Percentiles rank a stretch among this genome's conserved stretches.
phyloP scores from a whole-genome alignment of 2,329 filamentous ascomycete genomes.

The Rugonectria rugulosa region DNA sequence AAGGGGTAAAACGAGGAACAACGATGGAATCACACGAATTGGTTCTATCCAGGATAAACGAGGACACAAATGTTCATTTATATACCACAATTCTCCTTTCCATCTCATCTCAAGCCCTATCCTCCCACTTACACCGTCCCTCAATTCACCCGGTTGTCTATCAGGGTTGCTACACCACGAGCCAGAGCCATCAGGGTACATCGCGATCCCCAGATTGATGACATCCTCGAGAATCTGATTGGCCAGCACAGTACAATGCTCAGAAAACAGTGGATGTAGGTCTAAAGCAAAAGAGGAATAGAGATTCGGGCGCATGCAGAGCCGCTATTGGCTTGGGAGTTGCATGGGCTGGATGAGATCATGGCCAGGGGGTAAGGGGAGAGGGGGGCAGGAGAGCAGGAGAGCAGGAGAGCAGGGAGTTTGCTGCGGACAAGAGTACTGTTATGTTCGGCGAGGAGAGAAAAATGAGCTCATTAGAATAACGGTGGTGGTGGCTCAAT shows the following conservation, averaged over 20 bases:
- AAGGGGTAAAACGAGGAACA: no score
- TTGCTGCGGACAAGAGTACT: background rate
- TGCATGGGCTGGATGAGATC: background rate
- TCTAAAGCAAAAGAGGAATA: slow-evolving; percentile 1
- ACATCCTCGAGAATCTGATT: slow-evolving; percentile 13
- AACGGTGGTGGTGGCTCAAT: no score
- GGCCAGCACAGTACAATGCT: background rate
- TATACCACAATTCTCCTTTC: no score
- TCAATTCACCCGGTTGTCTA: slow-evolving; percentile 21
- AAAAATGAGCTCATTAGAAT: no score
- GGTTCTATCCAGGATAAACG: slow-evolving; percentile 8
- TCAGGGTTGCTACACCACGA: slow-evolving; percentile 25
- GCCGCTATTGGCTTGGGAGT: slow-evolving; percentile 6
- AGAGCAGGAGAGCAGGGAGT: background rate
- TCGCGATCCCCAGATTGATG: slow-evolving; percentile 20
- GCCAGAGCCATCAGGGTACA: slow-evolving; percentile 31
- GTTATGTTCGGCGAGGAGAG: no score
- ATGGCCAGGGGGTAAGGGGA: background rate
- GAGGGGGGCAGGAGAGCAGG: background rate
- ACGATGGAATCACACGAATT: background rate
- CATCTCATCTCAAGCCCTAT: no score
- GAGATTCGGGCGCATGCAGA: slow-evolving; percentile 15
- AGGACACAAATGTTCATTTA: no score
- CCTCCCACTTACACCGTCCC: background rate
- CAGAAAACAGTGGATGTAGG: background rate